Evolutionary conservation across 192 early-diverging fungal species (phyloP), one percentile per base, ranked within the genome.

Genomic region (Pilobolus umbonatus): DNA sequence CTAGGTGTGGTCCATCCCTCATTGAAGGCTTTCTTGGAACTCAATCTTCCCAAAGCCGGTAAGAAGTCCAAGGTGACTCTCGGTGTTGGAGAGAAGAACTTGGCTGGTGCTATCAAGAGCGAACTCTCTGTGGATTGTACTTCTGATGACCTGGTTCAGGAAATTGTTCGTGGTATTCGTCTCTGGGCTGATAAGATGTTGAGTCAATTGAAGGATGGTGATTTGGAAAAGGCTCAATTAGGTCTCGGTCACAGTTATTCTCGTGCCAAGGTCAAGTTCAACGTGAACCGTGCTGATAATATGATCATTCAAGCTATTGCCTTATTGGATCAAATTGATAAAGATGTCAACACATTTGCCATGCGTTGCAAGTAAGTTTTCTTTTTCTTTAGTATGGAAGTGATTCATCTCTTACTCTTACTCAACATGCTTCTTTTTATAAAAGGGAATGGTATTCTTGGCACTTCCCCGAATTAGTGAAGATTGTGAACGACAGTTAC

Each of bases 211-310:
- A 96, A 94, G 85, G 80, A 87, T 11, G 92, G 93, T 54, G 97
- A 99, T 72, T 76, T 99, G 49, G 85, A 87, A 62, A 82, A 84
- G 64, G 94, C 93, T 35, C 94, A 97, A 78, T 86, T 99, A 19
- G 97, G 97, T 77, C 81, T 99, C 45, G 95, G 95, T 65, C 97
- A 99, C 80, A 88, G 90, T 12, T 98, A 96, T 80, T 99, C 97
- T 58, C 86, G 97, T 35, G 88, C 93, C 49, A 99, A 99, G 75
- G 94, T 99, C 67, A 98, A 99, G 91, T 99, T 99, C 83, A 96
- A 98, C 80, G 94, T 98, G 47, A 94, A 99, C 85, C 78, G 94
- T 57, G 86, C 87, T 30, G 96, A 99, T 77, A 99, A 98, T 83
- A 93, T 93, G 88, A 92, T 91, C 61, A 91, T 92, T 57, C 89